phyloP scores from a whole-genome alignment of 441 rosid species.

The Aleurites moluccanus region DNA sequence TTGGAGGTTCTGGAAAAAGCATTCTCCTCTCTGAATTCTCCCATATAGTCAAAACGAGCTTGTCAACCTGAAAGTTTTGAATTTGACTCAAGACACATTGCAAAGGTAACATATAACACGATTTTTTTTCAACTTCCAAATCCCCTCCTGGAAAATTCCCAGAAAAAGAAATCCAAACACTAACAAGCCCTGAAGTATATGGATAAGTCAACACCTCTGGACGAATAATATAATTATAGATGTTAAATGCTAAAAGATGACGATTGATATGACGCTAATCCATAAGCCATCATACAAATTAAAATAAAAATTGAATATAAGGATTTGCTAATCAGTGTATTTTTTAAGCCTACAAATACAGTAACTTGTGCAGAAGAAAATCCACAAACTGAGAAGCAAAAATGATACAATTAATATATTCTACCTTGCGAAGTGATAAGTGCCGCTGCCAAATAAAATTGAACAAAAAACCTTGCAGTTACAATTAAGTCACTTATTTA shows the following conservation, averaged over 20 bases:
- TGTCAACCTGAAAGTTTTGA: slow-evolving; percentile 19
- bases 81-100: slow-evolving; percentile 2
- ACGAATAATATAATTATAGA: background rate
- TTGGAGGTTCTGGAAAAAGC: slow-evolving; percentile 16
- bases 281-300: background rate
- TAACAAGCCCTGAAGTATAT: background rate
- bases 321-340: background rate
- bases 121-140: slow-evolving; percentile 2
- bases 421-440: background rate
- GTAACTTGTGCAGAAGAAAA: background rate
- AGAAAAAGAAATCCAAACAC: background rate
- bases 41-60: slow-evolving; percentile 24
- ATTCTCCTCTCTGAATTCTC: slow-evolving; percentile 24
- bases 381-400: background rate
- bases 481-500: too few species aligned
- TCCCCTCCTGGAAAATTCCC: background rate
- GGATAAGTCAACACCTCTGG: background rate
- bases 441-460: background rate
- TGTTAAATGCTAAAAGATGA: background rate
- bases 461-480: background rate
- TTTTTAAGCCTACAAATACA: background rate
- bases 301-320: background rate
- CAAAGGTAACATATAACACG: background rate
- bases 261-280: background rate
- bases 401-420: background rate